Conservation (phyloP, 2,329 filamentous ascomycete species). For the Trematosphaeria pertusa region DNA sequence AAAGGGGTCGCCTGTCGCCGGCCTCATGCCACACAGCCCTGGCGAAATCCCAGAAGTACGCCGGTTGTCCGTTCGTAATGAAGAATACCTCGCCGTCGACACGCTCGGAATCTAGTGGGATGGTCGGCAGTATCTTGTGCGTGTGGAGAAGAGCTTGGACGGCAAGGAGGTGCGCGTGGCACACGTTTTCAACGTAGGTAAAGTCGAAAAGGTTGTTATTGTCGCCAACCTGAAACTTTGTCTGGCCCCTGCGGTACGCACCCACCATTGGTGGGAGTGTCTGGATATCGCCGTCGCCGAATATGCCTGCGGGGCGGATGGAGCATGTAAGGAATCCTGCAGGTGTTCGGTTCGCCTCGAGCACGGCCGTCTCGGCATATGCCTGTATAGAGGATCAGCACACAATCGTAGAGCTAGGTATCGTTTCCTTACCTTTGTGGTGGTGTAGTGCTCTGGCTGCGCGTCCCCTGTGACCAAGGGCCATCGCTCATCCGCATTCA, state of each 20-base stretch:
- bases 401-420: background rate
- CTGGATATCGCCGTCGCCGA: conserved; percentile 58
- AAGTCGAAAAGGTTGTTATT: conserved; percentile 63
- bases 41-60: conserved; percentile 61
- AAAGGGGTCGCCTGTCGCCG: conserved; percentile 47
- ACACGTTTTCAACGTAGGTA: conserved; percentile 60
- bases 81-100: conserved; percentile 61
- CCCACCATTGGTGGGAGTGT: conserved; percentile 53
- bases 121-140: conserved; percentile 42
- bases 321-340: conserved; percentile 57
- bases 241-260: conserved; percentile 56
- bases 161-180: conserved; percentile 60
- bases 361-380: conserved; percentile 56
- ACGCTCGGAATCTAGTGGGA: conserved; percentile 53
- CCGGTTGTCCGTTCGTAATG: conserved; percentile 59
- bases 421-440: conserved; percentile 51
- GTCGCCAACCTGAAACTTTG: conserved; percentile 58
- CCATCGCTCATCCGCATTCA: conserved; percentile 59
- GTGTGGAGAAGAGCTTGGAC: conserved; percentile 57
- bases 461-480: conserved; percentile 53
- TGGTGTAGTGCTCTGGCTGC: conserved; percentile 60
- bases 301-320: conserved; percentile 59
- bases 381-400: conserved; percentile 36
- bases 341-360: conserved; percentile 56
- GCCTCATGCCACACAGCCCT: conserved; percentile 55